phyloP scores from a whole-genome alignment of 2,329 filamentous ascomycete genomes.

The Ophioceras dolichostomum region DNA sequence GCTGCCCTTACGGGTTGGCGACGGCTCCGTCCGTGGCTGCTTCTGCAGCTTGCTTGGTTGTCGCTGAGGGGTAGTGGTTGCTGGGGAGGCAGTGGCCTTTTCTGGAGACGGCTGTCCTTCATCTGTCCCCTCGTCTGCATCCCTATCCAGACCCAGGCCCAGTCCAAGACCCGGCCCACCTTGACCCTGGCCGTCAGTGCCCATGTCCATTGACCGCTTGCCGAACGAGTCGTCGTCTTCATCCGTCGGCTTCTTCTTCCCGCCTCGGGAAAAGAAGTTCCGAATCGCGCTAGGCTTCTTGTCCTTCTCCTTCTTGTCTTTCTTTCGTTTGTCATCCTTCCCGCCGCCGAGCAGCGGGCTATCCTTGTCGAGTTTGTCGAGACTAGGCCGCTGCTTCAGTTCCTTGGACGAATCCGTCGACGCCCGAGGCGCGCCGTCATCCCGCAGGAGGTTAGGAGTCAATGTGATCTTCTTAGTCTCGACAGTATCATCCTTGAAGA shows the following conservation, averaged over 20 bases:
- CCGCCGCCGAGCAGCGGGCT: constrained; percentile 18
- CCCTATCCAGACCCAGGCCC: constrained; percentile 31
- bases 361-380: constrained; percentile 63
- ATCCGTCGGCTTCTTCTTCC: constrained; percentile 43
- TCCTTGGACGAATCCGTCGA: constrained; percentile 41
- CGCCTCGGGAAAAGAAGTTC: constrained; percentile 50
- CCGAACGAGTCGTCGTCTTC: constrained; percentile 50
- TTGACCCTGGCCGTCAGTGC: constrained; percentile 14
- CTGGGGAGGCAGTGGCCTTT: constrained; percentile 16
- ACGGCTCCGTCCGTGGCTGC: constrained; percentile 36
- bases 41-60: constrained; percentile 61
- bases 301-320: constrained; percentile 63
- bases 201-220: constrained; percentile 48
- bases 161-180: constrained; percentile 21
- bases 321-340: constrained; percentile 67
- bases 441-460: constrained; percentile 81
- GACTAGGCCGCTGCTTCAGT: constrained; percentile 47
- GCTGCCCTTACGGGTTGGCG: constrained; percentile 27
- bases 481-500: constrained; percentile 90
- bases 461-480: constrained; percentile 97
- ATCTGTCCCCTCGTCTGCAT: constrained; percentile 25
- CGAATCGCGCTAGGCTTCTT: constrained; percentile 45
- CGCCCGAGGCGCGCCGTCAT: constrained; percentile 50
- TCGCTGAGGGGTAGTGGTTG: constrained; percentile 41
- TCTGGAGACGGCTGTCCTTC: constrained; percentile 35